Conservation (phyloP, 2,329 filamentous ascomycete species). For the Septoria petroselini region DNA sequence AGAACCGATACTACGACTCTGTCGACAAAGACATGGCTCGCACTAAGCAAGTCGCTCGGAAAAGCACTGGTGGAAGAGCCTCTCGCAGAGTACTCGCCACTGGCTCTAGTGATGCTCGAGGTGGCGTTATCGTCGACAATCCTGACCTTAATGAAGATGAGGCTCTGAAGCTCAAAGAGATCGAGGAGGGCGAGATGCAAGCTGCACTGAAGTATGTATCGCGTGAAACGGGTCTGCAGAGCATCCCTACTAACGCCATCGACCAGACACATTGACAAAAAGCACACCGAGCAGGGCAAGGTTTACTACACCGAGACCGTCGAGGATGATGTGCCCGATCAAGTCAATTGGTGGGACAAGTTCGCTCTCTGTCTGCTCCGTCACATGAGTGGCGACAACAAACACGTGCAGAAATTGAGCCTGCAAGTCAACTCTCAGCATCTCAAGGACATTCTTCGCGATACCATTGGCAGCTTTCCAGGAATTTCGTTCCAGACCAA, state of each 20-base stretch:
- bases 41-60: slow-evolving; percentile 24
- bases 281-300: slow-evolving; percentile 31
- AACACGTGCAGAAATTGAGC: slow-evolving; percentile 23
- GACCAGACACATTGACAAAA: slow-evolving; percentile 31
- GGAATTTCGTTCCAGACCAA: slow-evolving; percentile 35
- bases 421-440: slow-evolving; percentile 34
- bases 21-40: slow-evolving; percentile 20
- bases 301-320: slow-evolving; percentile 32
- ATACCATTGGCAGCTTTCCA: slow-evolving; percentile 29
- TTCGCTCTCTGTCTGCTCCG: slow-evolving; percentile 27
- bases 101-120: neutral
- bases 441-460: slow-evolving; percentile 33
- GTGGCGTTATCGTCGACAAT: slow-evolving; percentile 20
- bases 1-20: neutral
- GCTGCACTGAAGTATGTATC: slow-evolving; percentile 22
- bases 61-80: slow-evolving; percentile 15
- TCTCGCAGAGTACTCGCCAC: slow-evolving; percentile 1
- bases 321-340: slow-evolving; percentile 31
- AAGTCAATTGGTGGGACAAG: slow-evolving; percentile 32
- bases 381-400: slow-evolving; percentile 21
- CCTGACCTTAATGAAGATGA: slow-evolving; percentile 28
- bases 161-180: slow-evolving; percentile 29
- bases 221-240: neutral
- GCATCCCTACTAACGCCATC: neutral
- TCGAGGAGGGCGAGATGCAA: slow-evolving; percentile 32